Base-by-base conservation (phyloP, 805 yeast genomes). In the Ogataea zsoltii region DNA sequence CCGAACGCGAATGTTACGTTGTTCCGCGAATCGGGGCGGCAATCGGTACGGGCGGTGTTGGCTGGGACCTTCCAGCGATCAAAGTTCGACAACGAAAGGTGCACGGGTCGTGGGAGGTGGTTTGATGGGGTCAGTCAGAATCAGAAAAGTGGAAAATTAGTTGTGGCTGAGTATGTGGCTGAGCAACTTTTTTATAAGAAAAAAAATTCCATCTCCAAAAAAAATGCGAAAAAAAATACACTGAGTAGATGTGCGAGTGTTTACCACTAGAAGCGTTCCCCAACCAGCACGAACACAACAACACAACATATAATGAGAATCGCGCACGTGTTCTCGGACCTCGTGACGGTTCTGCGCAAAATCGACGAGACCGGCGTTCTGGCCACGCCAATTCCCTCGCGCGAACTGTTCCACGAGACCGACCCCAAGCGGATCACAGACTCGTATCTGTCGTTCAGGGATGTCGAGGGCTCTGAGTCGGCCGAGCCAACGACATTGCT, bases 11-110 rank as follows among this genome's bases (percentile, higher is more conserved):
- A 58, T 88, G 95, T 55, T 91, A 88, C 68, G 97, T 91, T 13
- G 83, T 89, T 41, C 97, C 98, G 1, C 70, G 97, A 45, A 81
- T 87, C 60, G 97, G 97, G 3, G 91, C 95, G 10, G 75, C 82
- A 6, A 72, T 84, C 34, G 96, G 96, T 10, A 75, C 82, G 33
- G 97, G 96, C 16, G 87, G 88, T 17, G 73, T 85, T 21, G 96
- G 96, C 7, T 92, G 97, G 96, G 97, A 92, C 56, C 67, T 92
- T 41, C 96, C 94, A 7, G 86, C 83, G 2, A 71, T 84, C 21
- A 84, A 88, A 61, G 94, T 90, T 2, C 70, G 71, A 1, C 97
- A 92, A 62, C 74, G 71, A 48, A 87, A 84, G 59, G 63, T 71
- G 6, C 67, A 75, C 29, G 94, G 95, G 0, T 71, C 70, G 23